These are phyloP conservation scores for Hypoxylon cercidicola DNA, from an alignment of 495 filamentous ascomycete species.

Conservation along the genomic window DNA sequence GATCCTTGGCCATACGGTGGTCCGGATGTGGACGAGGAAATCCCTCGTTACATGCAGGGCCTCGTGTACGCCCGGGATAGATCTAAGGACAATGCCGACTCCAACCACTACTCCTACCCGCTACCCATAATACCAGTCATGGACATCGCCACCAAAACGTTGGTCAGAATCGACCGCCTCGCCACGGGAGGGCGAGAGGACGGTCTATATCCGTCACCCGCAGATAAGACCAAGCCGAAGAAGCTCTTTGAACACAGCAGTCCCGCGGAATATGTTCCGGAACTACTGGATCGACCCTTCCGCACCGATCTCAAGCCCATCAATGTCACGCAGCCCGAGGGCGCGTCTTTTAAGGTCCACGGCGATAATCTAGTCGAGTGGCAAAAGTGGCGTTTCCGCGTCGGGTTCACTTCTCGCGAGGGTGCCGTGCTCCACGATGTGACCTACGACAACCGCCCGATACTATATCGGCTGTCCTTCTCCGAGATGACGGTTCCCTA, in stretches of 20 bases:
- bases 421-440: slow-evolving; percentile 76
- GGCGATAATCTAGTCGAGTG: slow-evolving; percentile 63
- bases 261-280: slow-evolving; percentile 63
- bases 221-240: slow-evolving; percentile 37
- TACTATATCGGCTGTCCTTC: slow-evolving; percentile 75
- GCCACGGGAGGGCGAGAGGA: slow-evolving; percentile 56
- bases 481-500: slow-evolving; percentile 86
- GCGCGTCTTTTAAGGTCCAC: slow-evolving; percentile 61
- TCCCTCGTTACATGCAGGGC: slow-evolving; percentile 62
- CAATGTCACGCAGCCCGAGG: slow-evolving; percentile 63
- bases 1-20: slow-evolving; percentile 79
- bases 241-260: slow-evolving; percentile 55
- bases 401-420: slow-evolving; percentile 80
- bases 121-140: slow-evolving; percentile 66
- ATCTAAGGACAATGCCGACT: slow-evolving; percentile 58
- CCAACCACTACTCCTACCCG: slow-evolving; percentile 68
- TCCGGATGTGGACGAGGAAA: slow-evolving; percentile 65
- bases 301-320: slow-evolving; percentile 63
- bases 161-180: slow-evolving; percentile 64
- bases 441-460: slow-evolving; percentile 70
- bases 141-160: slow-evolving; percentile 61
- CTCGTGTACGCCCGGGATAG: slow-evolving; percentile 61
- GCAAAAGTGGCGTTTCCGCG: slow-evolving; percentile 77
- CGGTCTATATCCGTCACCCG: slow-evolving; percentile 31
- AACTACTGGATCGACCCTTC: slow-evolving; percentile 55